Evolutionary conservation across 2,329 filamentous ascomycete genomes (phyloP), one percentile per base, ranked within the genome.

Genomic region (Achaetomium macrosporum): DNA sequence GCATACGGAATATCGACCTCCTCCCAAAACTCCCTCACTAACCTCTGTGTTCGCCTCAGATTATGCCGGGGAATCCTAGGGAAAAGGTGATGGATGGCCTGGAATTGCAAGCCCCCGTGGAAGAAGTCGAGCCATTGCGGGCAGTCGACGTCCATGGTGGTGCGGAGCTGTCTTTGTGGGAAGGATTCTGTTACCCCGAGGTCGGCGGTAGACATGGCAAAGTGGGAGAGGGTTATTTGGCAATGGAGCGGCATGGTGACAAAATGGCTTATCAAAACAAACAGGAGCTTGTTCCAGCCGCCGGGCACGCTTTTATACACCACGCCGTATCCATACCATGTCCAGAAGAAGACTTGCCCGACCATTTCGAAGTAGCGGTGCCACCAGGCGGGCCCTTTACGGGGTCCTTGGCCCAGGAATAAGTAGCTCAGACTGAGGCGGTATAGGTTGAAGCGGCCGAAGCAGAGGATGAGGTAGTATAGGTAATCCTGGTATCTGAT

Each of bases 171-270:
- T 68, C 85, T 88, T 69, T 95, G 90, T 0, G 90, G 83, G 68
- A 96, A 96, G 0, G 88, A 93, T 67, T 96, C 90, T 47, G 84
- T 76, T 1, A 87, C 83, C 0, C 91, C 91, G 12, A 96, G 76
- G 63, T 96, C 89, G 12, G 88, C 80, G 0, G 90, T 96, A 61
- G 88, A 91, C 90, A 95, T 96, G 59, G 88, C 88, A 69, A 95
- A 96, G 69, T 96, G 90, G 2, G 88, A 93, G n/a, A 96, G 79
- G 0, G 90, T 95, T 66, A 96, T 95, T 67, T 96, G 90, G 11
- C 92, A 80, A 67, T 96, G 90, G 46, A 96, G 73, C 2, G 90
- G 86, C 69, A 87, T 87, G 7, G 88, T 88, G 25, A 89, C 77
- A 65, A 90, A 79, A 66, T 96, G 89, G 64, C 87, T 91, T 64